Percentiles rank a stretch among this genome's conserved stretches.
Conservation (phyloP, 2,329 filamentous ascomycete genomes). For the Colletotrichum cuscutae region DNA sequence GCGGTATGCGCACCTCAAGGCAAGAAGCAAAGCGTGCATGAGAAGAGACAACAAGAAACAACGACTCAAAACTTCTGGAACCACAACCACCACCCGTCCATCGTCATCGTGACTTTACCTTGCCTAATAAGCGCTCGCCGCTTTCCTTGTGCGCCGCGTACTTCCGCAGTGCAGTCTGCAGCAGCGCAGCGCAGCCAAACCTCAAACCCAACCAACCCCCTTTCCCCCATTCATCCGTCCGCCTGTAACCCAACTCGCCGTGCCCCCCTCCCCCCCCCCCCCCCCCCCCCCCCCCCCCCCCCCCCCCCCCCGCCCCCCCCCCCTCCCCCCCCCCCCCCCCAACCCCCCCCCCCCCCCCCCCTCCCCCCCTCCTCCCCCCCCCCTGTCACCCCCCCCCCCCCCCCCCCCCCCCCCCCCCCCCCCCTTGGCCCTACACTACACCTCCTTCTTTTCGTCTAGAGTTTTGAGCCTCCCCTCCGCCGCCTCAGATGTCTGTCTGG, state of each 20-base stretch:
- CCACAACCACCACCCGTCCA: not conserved
- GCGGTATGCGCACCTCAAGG: no score
- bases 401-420: not conserved
- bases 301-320: not conserved
- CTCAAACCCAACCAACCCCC: not conserved
- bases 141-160: not conserved
- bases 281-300: not conserved
- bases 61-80: conserved; percentile 12
- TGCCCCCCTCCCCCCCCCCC: not conserved
- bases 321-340: not conserved
- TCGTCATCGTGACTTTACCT: not conserved
- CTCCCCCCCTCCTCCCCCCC: not conserved
- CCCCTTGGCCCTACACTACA: not conserved
- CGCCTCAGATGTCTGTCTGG: conserved; percentile 21
- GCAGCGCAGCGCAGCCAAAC: not conserved
- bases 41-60: not conserved
- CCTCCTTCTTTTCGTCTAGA: conserved; percentile 14
- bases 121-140: not conserved
- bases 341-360: not conserved
- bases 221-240: not conserved
- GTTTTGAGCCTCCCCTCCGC: conserved; percentile 1
- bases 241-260: not conserved
- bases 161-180: not conserved
- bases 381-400: conserved; percentile 8
- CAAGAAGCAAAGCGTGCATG: not conserved